Percentiles rank a stretch among this genome's conserved stretches.
These are phyloP conservation scores for Floccularia luteovirens DNA, from an alignment of 768 basidiomycete genomes.

Conservation along the genomic window DNA sequence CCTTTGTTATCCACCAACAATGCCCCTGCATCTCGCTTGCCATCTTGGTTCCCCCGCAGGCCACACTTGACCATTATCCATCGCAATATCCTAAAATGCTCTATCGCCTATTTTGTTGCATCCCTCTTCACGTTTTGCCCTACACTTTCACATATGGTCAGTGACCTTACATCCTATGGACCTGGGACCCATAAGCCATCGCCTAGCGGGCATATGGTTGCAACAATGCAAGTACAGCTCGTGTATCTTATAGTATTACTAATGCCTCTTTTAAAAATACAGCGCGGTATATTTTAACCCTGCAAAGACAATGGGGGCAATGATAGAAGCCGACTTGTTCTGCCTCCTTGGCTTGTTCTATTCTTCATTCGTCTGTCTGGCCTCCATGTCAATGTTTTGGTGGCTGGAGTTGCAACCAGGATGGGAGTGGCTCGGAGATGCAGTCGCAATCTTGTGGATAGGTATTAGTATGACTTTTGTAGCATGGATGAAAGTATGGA, in stretches of 20 bases:
- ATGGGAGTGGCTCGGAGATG: slow-evolving; percentile 68
- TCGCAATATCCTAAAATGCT: slow-evolving; percentile 82
- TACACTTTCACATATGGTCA: slow-evolving; percentile 59
- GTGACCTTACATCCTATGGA: slow-evolving; percentile 47
- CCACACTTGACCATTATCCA: background rate
- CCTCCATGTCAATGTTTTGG: slow-evolving; percentile 76
- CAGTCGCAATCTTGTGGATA: slow-evolving; percentile 73
- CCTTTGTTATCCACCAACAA: slow-evolving; percentile 1
- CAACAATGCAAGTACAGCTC: slow-evolving; percentile 65
- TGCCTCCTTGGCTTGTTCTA: slow-evolving; percentile 67
- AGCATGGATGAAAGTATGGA: slow-evolving; percentile 91
- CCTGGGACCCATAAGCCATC: slow-evolving; percentile 49
- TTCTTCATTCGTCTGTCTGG: slow-evolving; percentile 64
- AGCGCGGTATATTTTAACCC: slow-evolving; percentile 89
- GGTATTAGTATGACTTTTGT: slow-evolving; percentile 74
- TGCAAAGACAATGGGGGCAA: slow-evolving; percentile 86
- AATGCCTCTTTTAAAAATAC: slow-evolving; percentile 3
- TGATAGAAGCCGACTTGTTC: slow-evolving; percentile 86
- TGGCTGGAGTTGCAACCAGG: slow-evolving; percentile 66
- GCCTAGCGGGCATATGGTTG: slow-evolving; percentile 85
- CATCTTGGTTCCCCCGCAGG: background rate
- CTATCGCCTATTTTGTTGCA: slow-evolving; percentile 82
- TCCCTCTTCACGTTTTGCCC: slow-evolving; percentile 92
- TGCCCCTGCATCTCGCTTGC: slow-evolving; percentile 2
- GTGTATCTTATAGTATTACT: background rate